Conservation (phyloP, 2,329 filamentous ascomycete species). For the Phialophora expanda region DNA sequence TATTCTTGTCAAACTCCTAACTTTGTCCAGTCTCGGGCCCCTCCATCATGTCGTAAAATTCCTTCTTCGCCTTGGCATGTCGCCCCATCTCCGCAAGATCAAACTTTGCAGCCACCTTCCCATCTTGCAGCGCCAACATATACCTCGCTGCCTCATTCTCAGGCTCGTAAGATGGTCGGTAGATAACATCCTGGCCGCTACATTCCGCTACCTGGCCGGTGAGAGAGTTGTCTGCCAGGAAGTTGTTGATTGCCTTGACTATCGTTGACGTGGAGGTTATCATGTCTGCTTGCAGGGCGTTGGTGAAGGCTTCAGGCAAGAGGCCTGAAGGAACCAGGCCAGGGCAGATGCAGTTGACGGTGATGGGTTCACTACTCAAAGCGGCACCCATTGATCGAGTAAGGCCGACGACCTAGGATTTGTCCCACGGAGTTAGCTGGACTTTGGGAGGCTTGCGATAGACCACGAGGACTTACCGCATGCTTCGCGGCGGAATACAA, state of each 20-base stretch:
- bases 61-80: constrained; percentile 2
- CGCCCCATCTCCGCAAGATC: neutral
- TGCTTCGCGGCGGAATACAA: constrained; percentile 6
- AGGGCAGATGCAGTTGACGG: constrained; percentile 10
- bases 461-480: neutral
- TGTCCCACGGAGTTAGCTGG: neutral
- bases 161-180: constrained; percentile 2
- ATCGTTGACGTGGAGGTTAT: constrained; percentile 3
- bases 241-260: constrained; percentile 6
- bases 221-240: neutral
- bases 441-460: too few species aligned
- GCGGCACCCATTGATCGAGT: constrained; percentile 3
- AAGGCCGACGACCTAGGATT: constrained; percentile 11
- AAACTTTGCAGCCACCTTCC: neutral
- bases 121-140: neutral
- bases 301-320: neutral
- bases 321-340: constrained; percentile 6
- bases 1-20: neutral
- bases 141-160: constrained; percentile 1
- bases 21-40: neutral
- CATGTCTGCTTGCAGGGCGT: neutral
- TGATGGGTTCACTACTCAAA: neutral
- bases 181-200: constrained; percentile 3
- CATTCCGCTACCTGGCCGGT: constrained; percentile 11
- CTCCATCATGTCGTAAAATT: neutral